Percentiles rank a stretch among this genome's conserved stretches.
Evolutionary conservation across 2,329 filamentous ascomycete genomes (phyloP).

Genomic region (Chaetomiaceae sp.): DNA sequence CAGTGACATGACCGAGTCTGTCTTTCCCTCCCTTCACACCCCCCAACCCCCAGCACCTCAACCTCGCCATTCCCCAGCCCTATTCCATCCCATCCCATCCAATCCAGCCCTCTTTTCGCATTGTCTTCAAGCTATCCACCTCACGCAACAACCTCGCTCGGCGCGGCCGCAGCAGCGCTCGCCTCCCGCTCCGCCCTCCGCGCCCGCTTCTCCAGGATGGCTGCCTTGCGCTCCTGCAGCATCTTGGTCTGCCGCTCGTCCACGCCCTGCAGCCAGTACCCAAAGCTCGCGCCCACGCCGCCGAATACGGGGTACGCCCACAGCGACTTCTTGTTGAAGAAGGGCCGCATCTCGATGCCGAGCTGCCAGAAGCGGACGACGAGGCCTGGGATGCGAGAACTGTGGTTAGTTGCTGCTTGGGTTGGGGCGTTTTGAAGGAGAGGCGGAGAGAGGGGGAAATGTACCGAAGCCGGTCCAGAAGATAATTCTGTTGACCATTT

Average conservation of each 20-base stretch:
- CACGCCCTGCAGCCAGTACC: slow-evolving; percentile 93
- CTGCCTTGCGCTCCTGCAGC: slow-evolving; percentile 71
- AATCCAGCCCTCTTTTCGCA: neutral
- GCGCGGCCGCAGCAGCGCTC: slow-evolving; percentile 19
- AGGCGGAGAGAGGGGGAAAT: slow-evolving; percentile 6
- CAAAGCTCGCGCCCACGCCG: slow-evolving; percentile 81
- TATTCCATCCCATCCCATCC: neutral
- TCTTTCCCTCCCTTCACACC: neutral
- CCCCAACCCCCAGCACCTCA: no score
- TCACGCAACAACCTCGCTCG: slow-evolving; percentile 6
- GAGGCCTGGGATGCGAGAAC: slow-evolving; percentile 58
- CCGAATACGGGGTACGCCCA: slow-evolving; percentile 93
- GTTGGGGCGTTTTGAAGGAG: neutral
- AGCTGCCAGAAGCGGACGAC: slow-evolving; percentile 94
- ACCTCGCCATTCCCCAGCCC: no score
- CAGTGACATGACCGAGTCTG: neutral
- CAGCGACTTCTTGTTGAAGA: slow-evolving; percentile 78
- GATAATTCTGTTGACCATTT: slow-evolving; percentile 62
- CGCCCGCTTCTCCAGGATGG: slow-evolving; percentile 83
- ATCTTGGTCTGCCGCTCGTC: slow-evolving; percentile 76
- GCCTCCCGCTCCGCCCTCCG: slow-evolving; percentile 66
- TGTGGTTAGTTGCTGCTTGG: neutral
- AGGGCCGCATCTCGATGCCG: slow-evolving; percentile 95
- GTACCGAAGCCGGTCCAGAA: slow-evolving; percentile 92
- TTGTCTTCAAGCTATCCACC: neutral